Conservation (phyloP, 2,329 filamentous ascomycete species). For the Talaromyces sp. region DNA sequence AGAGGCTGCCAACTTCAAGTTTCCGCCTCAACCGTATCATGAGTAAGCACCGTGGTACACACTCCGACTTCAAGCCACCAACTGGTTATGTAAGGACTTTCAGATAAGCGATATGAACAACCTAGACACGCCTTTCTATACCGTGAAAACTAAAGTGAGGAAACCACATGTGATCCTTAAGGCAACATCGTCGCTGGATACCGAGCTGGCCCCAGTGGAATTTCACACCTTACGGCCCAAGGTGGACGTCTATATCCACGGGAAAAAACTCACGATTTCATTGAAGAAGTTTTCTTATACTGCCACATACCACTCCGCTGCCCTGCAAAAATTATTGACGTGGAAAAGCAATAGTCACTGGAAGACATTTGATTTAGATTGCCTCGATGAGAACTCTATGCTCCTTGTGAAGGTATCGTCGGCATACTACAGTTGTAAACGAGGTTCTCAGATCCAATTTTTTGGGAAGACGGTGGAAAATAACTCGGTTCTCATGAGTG, state of each 20-base stretch:
- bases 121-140: background rate
- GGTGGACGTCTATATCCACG: background rate
- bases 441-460: background rate
- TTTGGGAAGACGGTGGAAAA: background rate
- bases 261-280: background rate
- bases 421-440: background rate
- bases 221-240: background rate
- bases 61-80: background rate
- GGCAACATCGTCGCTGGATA: background rate
- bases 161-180: background rate
- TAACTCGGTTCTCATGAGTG: background rate
- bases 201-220: background rate
- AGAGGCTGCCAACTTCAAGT: background rate
- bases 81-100: background rate
- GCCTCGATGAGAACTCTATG: conserved; percentile 41
- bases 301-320: background rate
- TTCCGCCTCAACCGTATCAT: background rate
- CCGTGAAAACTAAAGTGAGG: background rate
- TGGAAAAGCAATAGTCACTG: background rate
- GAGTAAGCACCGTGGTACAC: background rate
- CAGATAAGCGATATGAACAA: background rate
- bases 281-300: background rate
- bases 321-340: background rate
- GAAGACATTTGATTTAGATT: background rate
- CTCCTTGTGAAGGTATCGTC: background rate